Evolutionary conservation across 1,284 basidiomycete genomes (phyloP).

Genomic region (Blastosporella zonata): DNA sequence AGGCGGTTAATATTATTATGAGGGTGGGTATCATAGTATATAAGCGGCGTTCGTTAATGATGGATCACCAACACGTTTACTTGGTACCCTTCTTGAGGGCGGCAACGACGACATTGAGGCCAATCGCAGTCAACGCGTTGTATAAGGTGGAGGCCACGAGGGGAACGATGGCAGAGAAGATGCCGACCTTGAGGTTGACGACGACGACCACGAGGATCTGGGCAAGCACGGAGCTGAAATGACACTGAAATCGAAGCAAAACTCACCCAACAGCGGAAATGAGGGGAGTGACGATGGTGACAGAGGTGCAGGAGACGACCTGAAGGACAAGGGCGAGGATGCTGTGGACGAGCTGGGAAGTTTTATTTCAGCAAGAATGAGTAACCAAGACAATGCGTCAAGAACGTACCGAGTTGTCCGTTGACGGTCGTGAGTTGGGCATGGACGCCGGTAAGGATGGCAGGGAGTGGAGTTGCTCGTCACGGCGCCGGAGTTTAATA

Average conservation of each 20-base stretch:
- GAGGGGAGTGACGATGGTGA: background rate
- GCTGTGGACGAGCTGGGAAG: background rate
- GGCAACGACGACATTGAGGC: background rate
- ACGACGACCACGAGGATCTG: background rate
- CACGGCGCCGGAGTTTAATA: too few species aligned
- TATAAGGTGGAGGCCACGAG: background rate
- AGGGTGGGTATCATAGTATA: too few species aligned
- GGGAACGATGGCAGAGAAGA: background rate
- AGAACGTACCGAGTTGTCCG: too few species aligned
- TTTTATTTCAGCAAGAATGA: background rate
- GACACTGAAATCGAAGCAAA: background rate
- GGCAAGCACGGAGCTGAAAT: background rate
- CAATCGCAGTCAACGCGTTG: background rate
- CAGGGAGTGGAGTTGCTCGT: background rate
- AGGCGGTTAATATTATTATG: too few species aligned
- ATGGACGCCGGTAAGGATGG: too few species aligned
- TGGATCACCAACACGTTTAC: background rate
- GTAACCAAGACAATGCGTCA: background rate
- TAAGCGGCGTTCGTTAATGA: too few species aligned
- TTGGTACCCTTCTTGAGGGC: background rate
- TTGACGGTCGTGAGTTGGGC: too few species aligned
- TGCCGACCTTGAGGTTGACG: slow-evolving; percentile 1
- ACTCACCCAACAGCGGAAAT: background rate
- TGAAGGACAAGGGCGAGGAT: background rate
- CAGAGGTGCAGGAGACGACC: background rate